phyloP scores from a whole-genome alignment of 805 yeast genomes.

The Wickerhamiella alocasiicola region DNA sequence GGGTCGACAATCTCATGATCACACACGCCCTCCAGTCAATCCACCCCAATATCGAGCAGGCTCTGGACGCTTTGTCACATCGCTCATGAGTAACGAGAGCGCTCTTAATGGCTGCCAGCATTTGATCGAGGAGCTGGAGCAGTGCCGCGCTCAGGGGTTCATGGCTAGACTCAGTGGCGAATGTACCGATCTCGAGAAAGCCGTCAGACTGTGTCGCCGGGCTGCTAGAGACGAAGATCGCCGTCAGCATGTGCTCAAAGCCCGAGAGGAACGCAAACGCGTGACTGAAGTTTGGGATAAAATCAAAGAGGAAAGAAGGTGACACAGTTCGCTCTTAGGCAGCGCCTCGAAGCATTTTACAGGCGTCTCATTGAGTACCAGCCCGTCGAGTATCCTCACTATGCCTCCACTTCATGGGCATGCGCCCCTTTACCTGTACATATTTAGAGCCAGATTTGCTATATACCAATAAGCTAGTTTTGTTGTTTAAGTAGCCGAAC shows the following conservation, averaged over 20 bases:
- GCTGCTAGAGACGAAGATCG: conserved; percentile 57
- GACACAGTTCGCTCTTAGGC: too few relatives aligned
- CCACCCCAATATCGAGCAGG: conserved; percentile 8
- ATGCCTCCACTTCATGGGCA: too few relatives aligned
- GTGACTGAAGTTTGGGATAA: conserved; percentile 46
- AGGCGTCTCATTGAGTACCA: too few relatives aligned
- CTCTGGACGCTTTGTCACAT: conserved; percentile 7
- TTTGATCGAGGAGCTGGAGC: conserved; percentile 75
- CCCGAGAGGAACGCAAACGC: conserved; percentile 43
- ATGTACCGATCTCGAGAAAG: conserved; percentile 76
- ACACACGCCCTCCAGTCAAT: conserved; percentile 9
- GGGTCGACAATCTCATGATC: conserved; percentile 13
- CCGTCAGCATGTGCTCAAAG: conserved; percentile 34
- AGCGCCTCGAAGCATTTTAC: too few relatives aligned
- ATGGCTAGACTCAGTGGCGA: conserved; percentile 62
- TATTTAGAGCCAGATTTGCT: too few relatives aligned
- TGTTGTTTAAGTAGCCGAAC: too few relatives aligned
- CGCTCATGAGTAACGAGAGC: conserved; percentile 21
- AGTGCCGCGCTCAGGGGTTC: conserved; percentile 55
- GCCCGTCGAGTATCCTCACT: too few relatives aligned
- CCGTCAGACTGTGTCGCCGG: conserved; percentile 66
- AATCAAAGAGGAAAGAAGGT: conserved; percentile 65
- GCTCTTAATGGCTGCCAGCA: conserved; percentile 49
- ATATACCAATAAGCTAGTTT: too few relatives aligned
- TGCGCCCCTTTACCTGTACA: too few relatives aligned